A percentile compares a stretch with the other conserved stretches of the same genome.
These are phyloP conservation scores for Fonsecaea pedrosoi DNA, from an alignment of 2,329 filamentous ascomycete species.

Conservation along the genomic window DNA sequence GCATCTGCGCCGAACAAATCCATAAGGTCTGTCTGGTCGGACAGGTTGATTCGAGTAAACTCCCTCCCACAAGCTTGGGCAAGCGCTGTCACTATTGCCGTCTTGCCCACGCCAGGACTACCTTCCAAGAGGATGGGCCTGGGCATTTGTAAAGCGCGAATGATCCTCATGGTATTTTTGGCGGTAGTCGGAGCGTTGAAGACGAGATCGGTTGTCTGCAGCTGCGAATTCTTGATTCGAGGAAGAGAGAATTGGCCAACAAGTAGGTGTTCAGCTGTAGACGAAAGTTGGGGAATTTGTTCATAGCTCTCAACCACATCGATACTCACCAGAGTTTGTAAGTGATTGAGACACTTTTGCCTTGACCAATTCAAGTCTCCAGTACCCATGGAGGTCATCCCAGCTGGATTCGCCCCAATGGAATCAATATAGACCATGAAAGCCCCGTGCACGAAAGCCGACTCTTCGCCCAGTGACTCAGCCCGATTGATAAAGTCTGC, in stretches of 20 bases:
- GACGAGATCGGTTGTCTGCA: slow-evolving; percentile 69
- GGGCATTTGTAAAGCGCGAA: slow-evolving; percentile 83
- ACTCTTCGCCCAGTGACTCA: slow-evolving; percentile 55
- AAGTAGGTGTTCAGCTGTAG: slow-evolving; percentile 60
- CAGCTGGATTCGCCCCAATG: slow-evolving; percentile 91
- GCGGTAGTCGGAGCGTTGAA: slow-evolving; percentile 90
- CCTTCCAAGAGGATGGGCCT: slow-evolving; percentile 96
- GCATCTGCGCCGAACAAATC: slow-evolving; percentile 97
- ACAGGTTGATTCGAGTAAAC: slow-evolving; percentile 92
- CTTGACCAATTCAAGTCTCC: slow-evolving; percentile 75
- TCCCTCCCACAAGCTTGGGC: slow-evolving; percentile 79
- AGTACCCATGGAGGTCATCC: slow-evolving; percentile 75
- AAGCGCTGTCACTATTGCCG: slow-evolving; percentile 85
- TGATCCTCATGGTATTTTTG: slow-evolving; percentile 86
- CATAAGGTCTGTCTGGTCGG: slow-evolving; percentile 96
- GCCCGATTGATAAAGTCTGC: slow-evolving; percentile 85
- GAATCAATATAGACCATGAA: slow-evolving; percentile 96
- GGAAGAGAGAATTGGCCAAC: slow-evolving; percentile 78
- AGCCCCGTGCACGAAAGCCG: slow-evolving; percentile 78
- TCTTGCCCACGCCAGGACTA: slow-evolving; percentile 98
- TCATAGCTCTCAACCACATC: slow-evolving; percentile 73
- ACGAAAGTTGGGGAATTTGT: slow-evolving; percentile 64
- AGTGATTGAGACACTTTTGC: slow-evolving; percentile 72
- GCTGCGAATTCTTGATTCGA: slow-evolving; percentile 45
- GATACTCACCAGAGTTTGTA: slow-evolving; percentile 69